Base-by-base conservation (phyloP, 129 eudicot species). In the Artemisia argyi region DNA sequence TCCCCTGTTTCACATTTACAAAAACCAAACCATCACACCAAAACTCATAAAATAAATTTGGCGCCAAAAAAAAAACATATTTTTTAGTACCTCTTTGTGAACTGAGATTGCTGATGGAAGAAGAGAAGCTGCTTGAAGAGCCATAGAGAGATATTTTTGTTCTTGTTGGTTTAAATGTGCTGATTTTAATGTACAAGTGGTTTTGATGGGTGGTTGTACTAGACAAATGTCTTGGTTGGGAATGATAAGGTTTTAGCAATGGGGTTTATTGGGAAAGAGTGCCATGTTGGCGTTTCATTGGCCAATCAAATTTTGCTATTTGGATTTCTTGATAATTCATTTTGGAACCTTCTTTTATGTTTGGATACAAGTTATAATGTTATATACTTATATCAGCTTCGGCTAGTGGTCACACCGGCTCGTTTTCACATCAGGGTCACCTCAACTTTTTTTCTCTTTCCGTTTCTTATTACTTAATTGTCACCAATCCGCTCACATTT, bases 51-150 rank as follows among this genome's bases (percentile, higher is more conserved):
- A 78, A 11, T 13, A 14, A 54, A 63, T 17, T 63, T 28, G 1
- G 20, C 26, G 48, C 19, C 30, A n/a, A 66, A 3, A 17, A 14
- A 8, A 20, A 42, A 53, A 18, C 7, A 52, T 11, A 52, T 12
- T 52, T 52, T 13, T 3, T 52, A 52, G 24, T 26, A 11, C 97
- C 96, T 90, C 98, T 73, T 87, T 93, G 80, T 80, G 84, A 69
- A 78, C 68, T 22, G 86, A 78, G 77, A 82, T 79, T 16, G 96
- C 81, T 39, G 87, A 82, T 7, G 90, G 88, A 53, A 84, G 81
- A 64, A 85, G 77, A 51, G 95, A 70, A 62, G 95, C 85, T 72
- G 92, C 92, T 79, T 83, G 95, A 20, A 93, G 89, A 65, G 98
- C 98, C 98, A 93, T 89, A 3, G 49, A 7, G 39, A 50, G 46